Conservation (phyloP, 331 rosid genomes). For the Quercus lobata region DNA sequence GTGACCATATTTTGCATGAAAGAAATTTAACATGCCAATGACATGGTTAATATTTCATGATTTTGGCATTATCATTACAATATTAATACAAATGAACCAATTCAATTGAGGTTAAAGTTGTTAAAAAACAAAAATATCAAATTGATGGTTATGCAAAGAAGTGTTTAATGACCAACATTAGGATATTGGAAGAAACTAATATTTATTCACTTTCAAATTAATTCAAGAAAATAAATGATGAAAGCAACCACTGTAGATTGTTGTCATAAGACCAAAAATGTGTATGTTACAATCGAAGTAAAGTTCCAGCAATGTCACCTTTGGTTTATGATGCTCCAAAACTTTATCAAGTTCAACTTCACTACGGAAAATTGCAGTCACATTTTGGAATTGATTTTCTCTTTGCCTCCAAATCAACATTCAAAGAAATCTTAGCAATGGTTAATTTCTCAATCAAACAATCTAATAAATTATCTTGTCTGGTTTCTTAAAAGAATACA, state of each 20-base stretch:
- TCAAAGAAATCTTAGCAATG: conserved; percentile 39
- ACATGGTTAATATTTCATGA: no score
- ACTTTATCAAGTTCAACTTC: conserved; percentile 19
- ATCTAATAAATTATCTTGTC: conserved; percentile 52
- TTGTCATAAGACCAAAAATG: conserved; percentile 68
- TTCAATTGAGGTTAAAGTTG: no score
- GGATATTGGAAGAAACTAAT: no score
- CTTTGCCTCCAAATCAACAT: conserved; percentile 39
- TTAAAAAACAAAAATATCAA: no score
- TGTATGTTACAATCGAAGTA: conserved; percentile 49
- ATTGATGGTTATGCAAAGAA: no score
- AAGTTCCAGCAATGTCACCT: conserved; percentile 51
- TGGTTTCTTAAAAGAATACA: conserved; percentile 63
- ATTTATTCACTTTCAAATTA: no score
- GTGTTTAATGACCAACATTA: no score
- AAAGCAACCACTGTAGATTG: background rate
- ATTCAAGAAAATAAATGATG: no score
- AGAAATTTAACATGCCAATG: no score
- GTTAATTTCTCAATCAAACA: conserved; percentile 51
- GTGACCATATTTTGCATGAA: no score
- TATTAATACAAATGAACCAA: no score
- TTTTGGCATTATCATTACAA: no score
- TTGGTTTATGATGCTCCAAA: conserved; percentile 22
- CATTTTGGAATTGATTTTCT: conserved; percentile 31
- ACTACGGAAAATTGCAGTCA: conserved; percentile 52